Percentiles rank a stretch among this genome's conserved stretches.
These are phyloP conservation scores for Microcyclosporella mali DNA, from an alignment of 2,329 filamentous ascomycete species.

Conservation along the genomic window DNA sequence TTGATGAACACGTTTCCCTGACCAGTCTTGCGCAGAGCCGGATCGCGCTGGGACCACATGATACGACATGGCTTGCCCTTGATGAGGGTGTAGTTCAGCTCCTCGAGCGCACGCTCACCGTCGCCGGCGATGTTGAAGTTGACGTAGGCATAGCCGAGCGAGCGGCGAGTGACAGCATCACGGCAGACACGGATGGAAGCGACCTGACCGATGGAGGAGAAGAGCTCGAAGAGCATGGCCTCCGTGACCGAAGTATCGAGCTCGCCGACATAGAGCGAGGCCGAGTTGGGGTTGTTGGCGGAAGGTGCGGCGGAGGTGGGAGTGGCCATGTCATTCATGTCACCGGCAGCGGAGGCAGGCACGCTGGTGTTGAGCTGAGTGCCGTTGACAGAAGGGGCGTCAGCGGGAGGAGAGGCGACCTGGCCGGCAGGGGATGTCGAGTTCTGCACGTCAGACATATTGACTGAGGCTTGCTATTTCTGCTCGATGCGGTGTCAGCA, in stretches of 20 bases:
- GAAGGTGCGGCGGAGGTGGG: constrained; percentile 64
- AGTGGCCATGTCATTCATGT: constrained; percentile 61
- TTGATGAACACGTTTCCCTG: constrained; percentile 99
- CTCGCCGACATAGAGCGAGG: constrained; percentile 97
- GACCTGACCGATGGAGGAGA: constrained; percentile 97
- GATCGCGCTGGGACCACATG: constrained; percentile 99
- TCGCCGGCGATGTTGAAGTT: constrained; percentile 98
- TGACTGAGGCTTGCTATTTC: constrained; percentile 1
- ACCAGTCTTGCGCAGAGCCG: constrained; percentile 96
- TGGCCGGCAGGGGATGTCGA: constrained; percentile 55
- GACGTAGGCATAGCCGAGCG: constrained; percentile 97
- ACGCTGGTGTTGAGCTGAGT: constrained; percentile 67
- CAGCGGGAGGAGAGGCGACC: constrained; percentile 61
- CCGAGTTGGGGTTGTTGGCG: constrained; percentile 77
- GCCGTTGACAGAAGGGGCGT: constrained; percentile 55
- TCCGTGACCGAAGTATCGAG: constrained; percentile 96
- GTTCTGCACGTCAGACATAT: constrained; percentile 42
- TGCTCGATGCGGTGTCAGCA: too few relatives aligned
- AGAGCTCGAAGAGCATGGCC: constrained; percentile 99
- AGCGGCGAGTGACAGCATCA: constrained; percentile 96
- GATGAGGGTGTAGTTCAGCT: constrained; percentile 99
- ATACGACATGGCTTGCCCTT: constrained; percentile 98
- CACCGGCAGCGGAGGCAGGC: constrained; percentile 51
- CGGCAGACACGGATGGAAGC: constrained; percentile 99
- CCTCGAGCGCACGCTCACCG: constrained; percentile 96